Evolutionary conservation across 768 basidiomycete genomes (phyloP).

Genomic region (Cytidiella melzeri): DNA sequence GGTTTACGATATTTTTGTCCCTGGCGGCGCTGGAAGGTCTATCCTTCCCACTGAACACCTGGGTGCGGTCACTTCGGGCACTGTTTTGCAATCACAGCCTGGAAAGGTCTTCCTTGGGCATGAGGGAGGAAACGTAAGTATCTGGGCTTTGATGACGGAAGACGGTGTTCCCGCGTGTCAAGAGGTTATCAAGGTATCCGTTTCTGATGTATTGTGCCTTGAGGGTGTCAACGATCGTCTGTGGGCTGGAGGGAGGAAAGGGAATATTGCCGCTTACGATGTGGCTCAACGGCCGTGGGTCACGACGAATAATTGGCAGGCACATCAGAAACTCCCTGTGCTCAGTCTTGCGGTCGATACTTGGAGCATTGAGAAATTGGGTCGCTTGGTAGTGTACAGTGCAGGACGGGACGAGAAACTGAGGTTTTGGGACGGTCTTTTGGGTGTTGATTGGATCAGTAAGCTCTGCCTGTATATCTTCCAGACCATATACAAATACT

Average conservation of each 20-base stretch:
- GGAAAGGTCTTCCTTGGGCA: conserved; percentile 79
- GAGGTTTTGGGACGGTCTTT: conserved; percentile 84
- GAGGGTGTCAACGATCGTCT: conserved; percentile 79
- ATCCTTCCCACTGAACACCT: conserved; percentile 62
- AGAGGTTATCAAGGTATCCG: conserved; percentile 74
- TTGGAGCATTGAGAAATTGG: conserved; percentile 62
- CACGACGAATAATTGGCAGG: conserved; percentile 83
- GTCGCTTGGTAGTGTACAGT: conserved; percentile 67
- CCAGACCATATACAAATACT: neutral
- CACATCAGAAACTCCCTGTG: conserved; percentile 65
- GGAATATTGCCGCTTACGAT: conserved; percentile 79
- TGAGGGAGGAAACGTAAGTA: conserved; percentile 81
- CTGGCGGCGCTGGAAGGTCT: conserved; percentile 47
- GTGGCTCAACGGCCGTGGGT: conserved; percentile 71
- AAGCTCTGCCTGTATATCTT: too few species aligned
- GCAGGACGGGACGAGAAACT: conserved; percentile 68
- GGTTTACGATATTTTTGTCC: conserved; percentile 69
- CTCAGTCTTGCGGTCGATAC: conserved; percentile 63
- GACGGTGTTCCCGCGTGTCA: conserved; percentile 59
- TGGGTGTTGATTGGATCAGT: conserved; percentile 87
- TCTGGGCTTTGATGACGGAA: conserved; percentile 61
- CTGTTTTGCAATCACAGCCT: conserved; percentile 64
- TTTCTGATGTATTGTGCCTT: conserved; percentile 75
- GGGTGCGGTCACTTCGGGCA: conserved; percentile 78
- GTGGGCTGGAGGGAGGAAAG: conserved; percentile 86